Percentiles rank a stretch among this genome's conserved stretches.
Evolutionary conservation across 768 basidiomycete genomes (phyloP).

Genomic region (Rhodotorula kratochvilovae): DNA sequence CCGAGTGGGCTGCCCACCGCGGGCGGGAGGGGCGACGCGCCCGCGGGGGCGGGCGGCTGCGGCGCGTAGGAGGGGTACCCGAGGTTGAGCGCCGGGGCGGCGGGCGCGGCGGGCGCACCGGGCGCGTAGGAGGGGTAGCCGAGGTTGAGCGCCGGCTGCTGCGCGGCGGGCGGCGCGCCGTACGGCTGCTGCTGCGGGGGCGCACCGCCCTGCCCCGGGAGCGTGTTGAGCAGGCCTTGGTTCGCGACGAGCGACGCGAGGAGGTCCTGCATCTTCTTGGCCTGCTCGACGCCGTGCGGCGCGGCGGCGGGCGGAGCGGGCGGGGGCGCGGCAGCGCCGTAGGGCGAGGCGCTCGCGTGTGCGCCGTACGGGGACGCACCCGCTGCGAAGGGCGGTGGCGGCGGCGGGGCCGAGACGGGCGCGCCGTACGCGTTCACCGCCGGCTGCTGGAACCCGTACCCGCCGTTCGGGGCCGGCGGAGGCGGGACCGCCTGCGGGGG

Average conservation of each 20-base stretch:
- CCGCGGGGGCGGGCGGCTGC: not conserved
- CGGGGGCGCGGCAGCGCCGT: conserved; percentile 9
- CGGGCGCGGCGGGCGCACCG: not conserved
- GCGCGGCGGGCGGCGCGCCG: too few relatives aligned
- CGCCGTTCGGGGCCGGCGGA: not conserved
- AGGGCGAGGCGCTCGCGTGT: too few relatives aligned
- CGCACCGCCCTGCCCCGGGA: not conserved
- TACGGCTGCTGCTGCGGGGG: not conserved
- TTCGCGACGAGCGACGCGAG: conserved; percentile 33
- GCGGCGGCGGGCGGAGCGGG: not conserved
- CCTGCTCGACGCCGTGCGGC: conserved; percentile 25
- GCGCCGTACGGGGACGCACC: not conserved
- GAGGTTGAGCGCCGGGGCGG: not conserved
- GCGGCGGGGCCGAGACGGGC: not conserved
- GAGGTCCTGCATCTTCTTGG: conserved; percentile 37
- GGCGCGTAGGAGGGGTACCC: not conserved
- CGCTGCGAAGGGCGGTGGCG: not conserved
- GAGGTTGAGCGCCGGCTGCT: not conserved
- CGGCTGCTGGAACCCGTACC: not conserved
- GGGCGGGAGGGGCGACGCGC: conserved; percentile 8
- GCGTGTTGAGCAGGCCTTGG: not conserved
- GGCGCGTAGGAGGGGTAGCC: not conserved
- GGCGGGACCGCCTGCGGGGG: not conserved
- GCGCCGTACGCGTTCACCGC: not conserved
- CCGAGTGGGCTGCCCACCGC: not conserved